Base-by-base conservation (phyloP, 1,284 basidiomycete species). In the Ceratobasidium sp. region DNA sequence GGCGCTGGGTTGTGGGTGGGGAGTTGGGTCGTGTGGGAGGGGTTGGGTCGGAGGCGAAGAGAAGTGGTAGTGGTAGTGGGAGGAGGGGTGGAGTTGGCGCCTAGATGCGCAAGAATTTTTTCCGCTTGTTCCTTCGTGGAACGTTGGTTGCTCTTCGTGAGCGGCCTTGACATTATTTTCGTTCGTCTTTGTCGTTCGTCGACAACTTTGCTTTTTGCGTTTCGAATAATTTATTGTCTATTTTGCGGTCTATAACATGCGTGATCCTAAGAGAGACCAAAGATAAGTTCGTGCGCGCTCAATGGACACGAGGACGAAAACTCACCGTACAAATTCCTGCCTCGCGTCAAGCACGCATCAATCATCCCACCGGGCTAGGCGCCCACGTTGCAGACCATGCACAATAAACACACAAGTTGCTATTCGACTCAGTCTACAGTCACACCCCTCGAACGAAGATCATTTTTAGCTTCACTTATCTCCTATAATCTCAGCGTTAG, bases 391-490 rank as follows among this genome's bases (percentile, higher is more conserved):
- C 67, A 69, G 1, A 20, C 40, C 68, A 50, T 9, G 48, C n/a
- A 56, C 28, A 17, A 59, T 23, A 61, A 44, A n/a, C 28, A 62
- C 50, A 33, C 33, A 33, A 33, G 33, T 33, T 33, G 33, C 26
- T 26, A 65, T 54, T 59, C 4, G 42, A 26, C 42, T 65, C 84
- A 93, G 83, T 94, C 93, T 77, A 94, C 91, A 44, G 87, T 87
- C 38, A 94, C 90, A 12, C 92, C 93, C 81, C 87, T 89, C 79
- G 86, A 83, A 81, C 92, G 87, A 73, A 94, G 84, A 79, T 92
- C 92, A 82, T 91, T 88, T 84, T 92, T 94, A 17, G 93, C 92
- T 81, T 89, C 87, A 26, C 88, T 86, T 50, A 94, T 91, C 84
- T 92, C 90, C 91, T 92, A 81, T 20, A 40, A 9, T 42, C 64